A percentile compares a stretch with the other conserved stretches of the same genome.
Evolutionary conservation across 805 yeast species (phyloP).

Genomic region (Metschnikowia cerradonensis): DNA sequence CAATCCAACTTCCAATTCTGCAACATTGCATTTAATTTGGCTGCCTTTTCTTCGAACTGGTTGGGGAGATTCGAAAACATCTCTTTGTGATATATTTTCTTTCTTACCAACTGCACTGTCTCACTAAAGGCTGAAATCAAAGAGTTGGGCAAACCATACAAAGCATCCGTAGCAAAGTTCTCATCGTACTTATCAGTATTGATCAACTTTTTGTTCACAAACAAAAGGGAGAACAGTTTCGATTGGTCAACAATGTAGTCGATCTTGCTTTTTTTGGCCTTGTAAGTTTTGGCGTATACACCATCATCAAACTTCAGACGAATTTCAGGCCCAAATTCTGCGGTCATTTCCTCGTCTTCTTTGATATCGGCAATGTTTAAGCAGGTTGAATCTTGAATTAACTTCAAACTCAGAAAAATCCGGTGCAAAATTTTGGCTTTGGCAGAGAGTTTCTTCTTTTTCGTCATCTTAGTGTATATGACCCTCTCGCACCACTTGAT

Average conservation of each 20-base stretch:
- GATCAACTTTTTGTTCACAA: conserved; percentile 39
- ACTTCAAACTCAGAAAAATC: conserved; percentile 67
- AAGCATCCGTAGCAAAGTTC: conserved; percentile 68
- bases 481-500: conserved; percentile 73
- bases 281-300: conserved; percentile 7
- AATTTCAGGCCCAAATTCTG: conserved; percentile 30
- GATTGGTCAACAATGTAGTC: conserved; percentile 19
- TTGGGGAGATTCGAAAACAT: conserved; percentile 27
- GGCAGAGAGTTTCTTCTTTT: conserved; percentile 60
- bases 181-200: conserved; percentile 51
- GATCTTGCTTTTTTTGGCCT: conserved; percentile 14
- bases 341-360: conserved; percentile 28
- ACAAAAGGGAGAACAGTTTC: conserved; percentile 31
- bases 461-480: conserved; percentile 62
- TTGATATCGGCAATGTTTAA: conserved; percentile 32
- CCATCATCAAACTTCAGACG: conserved; percentile 16
- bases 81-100: conserved; percentile 51
- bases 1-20: conserved; percentile 73
- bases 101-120: conserved; percentile 62
- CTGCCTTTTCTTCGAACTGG: conserved; percentile 24
- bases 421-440: conserved; percentile 78
- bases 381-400: conserved; percentile 75
- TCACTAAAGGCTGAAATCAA: conserved; percentile 68
- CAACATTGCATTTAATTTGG: conserved; percentile 43
- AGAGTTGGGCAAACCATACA: conserved; percentile 83